Base-by-base conservation (phyloP, 441 rosid genomes). In the Erysimum cheiri region DNA sequence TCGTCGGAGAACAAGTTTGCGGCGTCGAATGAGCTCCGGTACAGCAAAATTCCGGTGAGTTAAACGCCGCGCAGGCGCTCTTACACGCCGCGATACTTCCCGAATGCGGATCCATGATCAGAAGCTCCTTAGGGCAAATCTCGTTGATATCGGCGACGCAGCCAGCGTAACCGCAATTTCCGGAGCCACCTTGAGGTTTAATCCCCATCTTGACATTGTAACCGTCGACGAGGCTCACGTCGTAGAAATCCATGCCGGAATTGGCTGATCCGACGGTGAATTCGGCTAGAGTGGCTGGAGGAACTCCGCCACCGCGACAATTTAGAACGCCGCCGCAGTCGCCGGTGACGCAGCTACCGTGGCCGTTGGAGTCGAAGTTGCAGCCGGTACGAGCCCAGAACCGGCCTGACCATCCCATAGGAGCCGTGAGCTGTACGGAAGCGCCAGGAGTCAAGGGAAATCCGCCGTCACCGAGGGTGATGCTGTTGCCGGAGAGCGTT, bases 211-310 rank as follows among this genome's bases (percentile, higher is more conserved):
- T 89, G 5, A 89, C 82, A 43, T 94, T 91, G 85, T 94, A 91
- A 1, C 98, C 98, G 68, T 93, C 98, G 14, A 93, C 98, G 0
- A 93, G 85, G 46, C 98, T 93, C 35, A 91, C 93, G 73, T 93
- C 98, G 66, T 94, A 92, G 71, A 88, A 94, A 64, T 94, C 98
- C 75, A 80, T 86, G 10, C 78, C 88, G 7, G 40, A 28, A 49
- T 22, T 0, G 78, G 32, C 56, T 1, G 82, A 54, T 17, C 83
- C 89, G 9, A 87, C 75, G 11, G 98, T 94, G 82, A 94, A 88
- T 70, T 91, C 98, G 2, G 71, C 96, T 0, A 90, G 81, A 12
- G 85, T 75, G 2, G 80, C 89, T 0, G 97, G 98, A 11, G 97
- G 96, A 2, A 49, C 77, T 6, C 97, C 97, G 2, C 91, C 92